Percentiles rank a stretch among this genome's conserved stretches.
phyloP scores from a whole-genome alignment of 768 basidiomycete genomes.

The Lactarius deliciosus region DNA sequence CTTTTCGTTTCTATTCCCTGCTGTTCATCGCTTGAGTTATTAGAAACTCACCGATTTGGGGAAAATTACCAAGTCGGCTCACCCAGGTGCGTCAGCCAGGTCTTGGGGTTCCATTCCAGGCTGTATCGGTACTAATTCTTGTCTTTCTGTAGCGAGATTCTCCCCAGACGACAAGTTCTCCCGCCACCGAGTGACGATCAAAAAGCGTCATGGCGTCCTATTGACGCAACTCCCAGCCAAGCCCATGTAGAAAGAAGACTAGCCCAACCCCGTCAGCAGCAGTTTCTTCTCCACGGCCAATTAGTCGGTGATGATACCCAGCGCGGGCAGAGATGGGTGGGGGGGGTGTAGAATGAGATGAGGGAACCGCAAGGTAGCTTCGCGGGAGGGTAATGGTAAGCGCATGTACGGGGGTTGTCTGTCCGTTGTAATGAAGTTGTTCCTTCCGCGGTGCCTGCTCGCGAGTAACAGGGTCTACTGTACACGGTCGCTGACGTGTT shows the following conservation, averaged over 20 bases:
- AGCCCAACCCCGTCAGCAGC: not conserved
- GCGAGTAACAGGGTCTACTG: conserved; percentile 4
- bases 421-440: not conserved
- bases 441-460: not conserved
- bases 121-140: conserved; percentile 3
- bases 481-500: not conserved
- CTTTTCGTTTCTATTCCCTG: not conserved
- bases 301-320: not conserved
- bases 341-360: not conserved
- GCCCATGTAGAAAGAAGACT: conserved; percentile 57
- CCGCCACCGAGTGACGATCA: conserved; percentile 94
- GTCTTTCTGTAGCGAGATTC: conserved; percentile 73
- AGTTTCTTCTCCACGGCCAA: not conserved
- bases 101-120: not conserved
- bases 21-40: conserved; percentile 2
- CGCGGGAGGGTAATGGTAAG: conserved; percentile 7
- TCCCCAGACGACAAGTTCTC: conserved; percentile 99
- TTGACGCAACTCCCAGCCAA: conserved; percentile 87
- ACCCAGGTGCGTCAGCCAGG: conserved; percentile 69
- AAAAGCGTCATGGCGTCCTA: conserved; percentile 88
- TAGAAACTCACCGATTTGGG: conserved; percentile 86
- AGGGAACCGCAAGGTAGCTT: conserved; percentile 10
- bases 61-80: conserved; percentile 90
- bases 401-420: conserved; percentile 16
- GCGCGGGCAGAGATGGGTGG: not conserved